phyloP scores from a whole-genome alignment of 2,329 filamentous ascomycete genomes.

The Nothopassalora personata region DNA sequence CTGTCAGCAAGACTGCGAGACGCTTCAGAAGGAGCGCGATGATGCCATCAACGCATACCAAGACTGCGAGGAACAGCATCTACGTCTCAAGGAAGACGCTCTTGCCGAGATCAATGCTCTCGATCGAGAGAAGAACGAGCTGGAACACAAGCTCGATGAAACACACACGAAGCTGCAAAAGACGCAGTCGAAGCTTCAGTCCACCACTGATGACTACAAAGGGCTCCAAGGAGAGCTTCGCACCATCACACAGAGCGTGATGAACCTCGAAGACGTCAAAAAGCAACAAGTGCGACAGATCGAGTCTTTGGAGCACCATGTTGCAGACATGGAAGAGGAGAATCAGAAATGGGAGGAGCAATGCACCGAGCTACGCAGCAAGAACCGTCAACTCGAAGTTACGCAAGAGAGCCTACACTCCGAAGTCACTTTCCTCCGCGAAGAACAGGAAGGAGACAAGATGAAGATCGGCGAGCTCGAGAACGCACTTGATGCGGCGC shows the following conservation, averaged over 20 bases:
- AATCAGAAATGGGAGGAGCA: slow-evolving; percentile 79
- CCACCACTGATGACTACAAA: slow-evolving; percentile 78
- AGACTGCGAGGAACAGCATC: slow-evolving; percentile 52
- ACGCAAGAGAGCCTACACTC: slow-evolving; percentile 89
- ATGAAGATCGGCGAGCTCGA: slow-evolving; percentile 95
- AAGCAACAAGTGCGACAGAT: slow-evolving; percentile 73
- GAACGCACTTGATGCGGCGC: slow-evolving; percentile 70
- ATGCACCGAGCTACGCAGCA: slow-evolving; percentile 77
- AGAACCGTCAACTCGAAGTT: slow-evolving; percentile 79
- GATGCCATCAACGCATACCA: slow-evolving; percentile 73
- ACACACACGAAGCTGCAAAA: slow-evolving; percentile 47
- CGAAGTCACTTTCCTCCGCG: slow-evolving; percentile 89
- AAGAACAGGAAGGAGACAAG: slow-evolving; percentile 96
- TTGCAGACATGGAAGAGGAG: slow-evolving; percentile 79
- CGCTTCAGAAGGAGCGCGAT: slow-evolving; percentile 76
- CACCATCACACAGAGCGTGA: slow-evolving; percentile 77
- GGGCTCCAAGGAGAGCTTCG: slow-evolving; percentile 94
- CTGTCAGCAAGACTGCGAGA: slow-evolving; percentile 72
- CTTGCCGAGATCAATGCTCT: slow-evolving; percentile 53
- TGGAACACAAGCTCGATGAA: slow-evolving; percentile 32
- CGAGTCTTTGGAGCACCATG: slow-evolving; percentile 73
- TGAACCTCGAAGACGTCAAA: slow-evolving; percentile 85
- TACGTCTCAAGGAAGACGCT: slow-evolving; percentile 52
- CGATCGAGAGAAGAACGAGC: slow-evolving; percentile 40
- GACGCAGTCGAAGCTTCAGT: slow-evolving; percentile 66